Evolutionary conservation across 768 basidiomycete genomes (phyloP).

Genomic region (Mycena crocata): DNA sequence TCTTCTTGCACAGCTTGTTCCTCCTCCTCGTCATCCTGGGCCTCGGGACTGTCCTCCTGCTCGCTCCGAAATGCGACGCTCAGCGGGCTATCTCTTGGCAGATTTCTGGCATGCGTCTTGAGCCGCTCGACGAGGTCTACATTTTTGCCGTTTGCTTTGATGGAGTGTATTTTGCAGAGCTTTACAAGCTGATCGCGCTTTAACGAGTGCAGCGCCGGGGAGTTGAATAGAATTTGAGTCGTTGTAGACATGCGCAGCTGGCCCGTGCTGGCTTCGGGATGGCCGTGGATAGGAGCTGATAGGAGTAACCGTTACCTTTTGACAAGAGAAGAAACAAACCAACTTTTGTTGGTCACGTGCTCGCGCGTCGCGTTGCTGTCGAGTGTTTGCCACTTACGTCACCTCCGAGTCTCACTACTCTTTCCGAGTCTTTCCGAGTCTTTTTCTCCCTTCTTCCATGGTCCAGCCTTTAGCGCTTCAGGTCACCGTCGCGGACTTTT

Average conservation of each 20-base stretch:
- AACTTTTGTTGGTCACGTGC: no score
- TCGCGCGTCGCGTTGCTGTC: no score
- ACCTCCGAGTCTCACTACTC: no score
- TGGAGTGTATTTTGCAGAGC: conserved; percentile 84
- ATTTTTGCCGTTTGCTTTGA: conserved; percentile 87
- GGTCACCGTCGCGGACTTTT: no score
- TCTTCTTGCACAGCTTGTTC: conserved; percentile 40
- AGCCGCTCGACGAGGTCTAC: conserved; percentile 76
- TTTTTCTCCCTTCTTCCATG: no score
- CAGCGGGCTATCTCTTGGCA: conserved; percentile 67
- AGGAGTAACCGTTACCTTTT: no score
- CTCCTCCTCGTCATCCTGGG: conserved; percentile 36
- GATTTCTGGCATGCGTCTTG: conserved; percentile 72
- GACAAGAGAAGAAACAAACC: not conserved
- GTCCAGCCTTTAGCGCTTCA: no score
- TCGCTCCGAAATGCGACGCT: conserved; percentile 69
- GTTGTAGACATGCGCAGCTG: conserved; percentile 68
- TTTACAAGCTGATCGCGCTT: conserved; percentile 88
- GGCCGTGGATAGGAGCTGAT: no score
- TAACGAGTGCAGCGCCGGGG: conserved; percentile 84
- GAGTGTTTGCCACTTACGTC: no score
- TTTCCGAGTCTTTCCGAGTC: no score
- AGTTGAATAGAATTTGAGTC: conserved; percentile 86
- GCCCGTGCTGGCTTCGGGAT: not conserved
- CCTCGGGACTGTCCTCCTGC: conserved; percentile 36